A percentile compares a stretch with the other conserved stretches of the same genome.
Conservation (phyloP, 768 basidiomycete species). For the Auriscalpium orientale region DNA sequence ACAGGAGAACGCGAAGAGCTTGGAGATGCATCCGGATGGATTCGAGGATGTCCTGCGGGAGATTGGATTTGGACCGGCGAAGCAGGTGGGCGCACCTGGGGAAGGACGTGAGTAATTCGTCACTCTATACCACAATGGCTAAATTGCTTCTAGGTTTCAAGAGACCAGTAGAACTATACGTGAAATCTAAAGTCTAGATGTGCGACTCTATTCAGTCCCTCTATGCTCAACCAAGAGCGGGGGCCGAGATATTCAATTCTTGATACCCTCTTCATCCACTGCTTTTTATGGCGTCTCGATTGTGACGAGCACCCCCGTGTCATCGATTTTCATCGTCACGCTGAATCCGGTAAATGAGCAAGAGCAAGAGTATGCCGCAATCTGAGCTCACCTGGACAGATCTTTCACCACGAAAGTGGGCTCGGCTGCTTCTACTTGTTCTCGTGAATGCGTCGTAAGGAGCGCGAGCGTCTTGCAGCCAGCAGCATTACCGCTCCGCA, state of each 20-base stretch:
- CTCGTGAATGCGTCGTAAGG: slow-evolving; percentile 69
- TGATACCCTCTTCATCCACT: no score
- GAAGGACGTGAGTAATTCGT: slow-evolving; percentile 48
- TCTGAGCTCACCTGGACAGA: slow-evolving; percentile 48
- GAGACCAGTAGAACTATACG: slow-evolving; percentile 15
- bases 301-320: slow-evolving; percentile 24
- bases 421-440: slow-evolving; percentile 54
- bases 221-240: no score
- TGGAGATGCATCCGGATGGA: slow-evolving; percentile 55
- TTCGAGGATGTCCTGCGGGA: slow-evolving; percentile 48
- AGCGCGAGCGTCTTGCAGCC: slow-evolving; percentile 82
- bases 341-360: slow-evolving; percentile 7
- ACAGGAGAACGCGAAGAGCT: slow-evolving; percentile 47
- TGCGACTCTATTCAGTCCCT: no score
- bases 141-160: slow-evolving; percentile 11
- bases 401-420: slow-evolving; percentile 69
- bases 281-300: not conserved
- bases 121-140: not conserved
- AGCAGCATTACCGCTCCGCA: slow-evolving; percentile 71
- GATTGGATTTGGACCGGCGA: slow-evolving; percentile 53
- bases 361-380: no score
- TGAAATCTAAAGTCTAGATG: not conserved
- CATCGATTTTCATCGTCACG: slow-evolving; percentile 24
- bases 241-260: no score
- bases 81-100: slow-evolving; percentile 45